Evolutionary conservation across 2,329 filamentous ascomycete genomes (phyloP), one percentile per base, ranked within the genome.

Genomic region (Ceratocystis albifundus): DNA sequence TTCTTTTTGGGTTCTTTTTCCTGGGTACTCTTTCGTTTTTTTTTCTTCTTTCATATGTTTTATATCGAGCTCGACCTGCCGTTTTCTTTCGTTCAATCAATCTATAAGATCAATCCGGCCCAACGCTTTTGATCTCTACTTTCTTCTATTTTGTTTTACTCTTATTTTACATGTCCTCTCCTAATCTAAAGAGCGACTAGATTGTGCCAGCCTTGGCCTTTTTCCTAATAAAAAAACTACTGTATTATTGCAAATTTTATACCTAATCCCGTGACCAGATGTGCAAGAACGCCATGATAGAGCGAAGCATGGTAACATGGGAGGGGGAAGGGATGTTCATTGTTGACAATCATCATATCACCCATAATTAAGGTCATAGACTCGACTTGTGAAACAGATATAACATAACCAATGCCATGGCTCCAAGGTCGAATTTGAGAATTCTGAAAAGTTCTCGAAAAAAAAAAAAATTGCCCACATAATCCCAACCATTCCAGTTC

Each of bases 1-100:
- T 41, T 41, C 36, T 41, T 41, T 41, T 12, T 32, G 36, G 36
- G 36, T 41, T 41, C 36, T 41, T 41, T 41, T 12, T 41, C 36
- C 36, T 41, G 15, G 12, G 36, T 41, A 15, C 36, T 50, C 45
- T 61, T 68, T 64, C 28, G 41, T 59, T 57, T 12, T 62, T 57
- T 30, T n/a, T 44, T 59, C 1, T 59, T 46, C 44, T 2, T 59
- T 46, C 44, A 63, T 25, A 15, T 50, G 59, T 53, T 22, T 25
- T 32, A 20, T 66, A 22, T 53, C 25, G 28, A 30, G 57, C 32
- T 6, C 25, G 30, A 12, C 44, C 45, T 32, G 28, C 36, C 44
- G 44, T 55, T 62, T 64, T 57, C 36, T 15, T 41, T 15, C 36
- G 36, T 15, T 41, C 36, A 41, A 12, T 41, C 36, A 15, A 28